phyloP scores from a whole-genome alignment of 306 rosid genomes.

The Vachellia pachyceras region DNA sequence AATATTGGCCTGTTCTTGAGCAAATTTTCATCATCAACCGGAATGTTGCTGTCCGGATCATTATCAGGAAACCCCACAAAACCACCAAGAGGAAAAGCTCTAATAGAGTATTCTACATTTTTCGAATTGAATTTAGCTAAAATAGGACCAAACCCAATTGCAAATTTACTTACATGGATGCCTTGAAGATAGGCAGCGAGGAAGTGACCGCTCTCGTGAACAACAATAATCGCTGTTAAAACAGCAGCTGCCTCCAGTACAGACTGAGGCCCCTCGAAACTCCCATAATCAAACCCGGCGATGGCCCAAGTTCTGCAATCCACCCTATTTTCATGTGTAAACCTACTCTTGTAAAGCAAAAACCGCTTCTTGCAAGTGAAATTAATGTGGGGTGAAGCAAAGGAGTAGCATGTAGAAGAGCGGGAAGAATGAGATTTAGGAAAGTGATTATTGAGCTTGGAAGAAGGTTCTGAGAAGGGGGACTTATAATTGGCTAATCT shows the following conservation, averaged over 20 bases:
- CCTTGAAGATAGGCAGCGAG: constrained; percentile 97
- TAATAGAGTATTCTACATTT: constrained; percentile 87
- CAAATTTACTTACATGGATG: constrained; percentile 95
- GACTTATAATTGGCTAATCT: constrained; percentile 54
- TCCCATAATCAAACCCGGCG: constrained; percentile 71
- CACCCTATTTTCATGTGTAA: constrained; percentile 50
- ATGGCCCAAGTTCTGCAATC: constrained; percentile 64
- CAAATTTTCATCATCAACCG: constrained; percentile 80
- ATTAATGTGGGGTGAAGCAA: constrained; percentile 48
- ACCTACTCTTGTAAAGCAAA: constrained; percentile 38
- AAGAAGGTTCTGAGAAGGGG: constrained; percentile 53
- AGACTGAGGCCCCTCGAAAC: constrained; percentile 85
- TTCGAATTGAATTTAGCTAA: constrained; percentile 88
- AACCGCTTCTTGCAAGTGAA: constrained; percentile 52
- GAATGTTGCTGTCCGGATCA: constrained; percentile 94
- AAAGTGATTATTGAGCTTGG: constrained; percentile 62
- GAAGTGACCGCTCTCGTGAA: constrained; percentile 97
- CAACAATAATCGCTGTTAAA: constrained; percentile 85
- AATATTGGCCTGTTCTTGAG: constrained; percentile 93
- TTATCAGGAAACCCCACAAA: constrained; percentile 99
- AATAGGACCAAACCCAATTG: constrained; percentile 98
- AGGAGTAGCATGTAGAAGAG: constrained; percentile 41
- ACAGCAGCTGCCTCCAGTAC: constrained; percentile 89
- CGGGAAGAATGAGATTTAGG: constrained; percentile 54
- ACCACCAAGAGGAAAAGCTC: constrained; percentile 98